Conservation (phyloP, 345 rosid species). For the Fremontodendron californicum region DNA sequence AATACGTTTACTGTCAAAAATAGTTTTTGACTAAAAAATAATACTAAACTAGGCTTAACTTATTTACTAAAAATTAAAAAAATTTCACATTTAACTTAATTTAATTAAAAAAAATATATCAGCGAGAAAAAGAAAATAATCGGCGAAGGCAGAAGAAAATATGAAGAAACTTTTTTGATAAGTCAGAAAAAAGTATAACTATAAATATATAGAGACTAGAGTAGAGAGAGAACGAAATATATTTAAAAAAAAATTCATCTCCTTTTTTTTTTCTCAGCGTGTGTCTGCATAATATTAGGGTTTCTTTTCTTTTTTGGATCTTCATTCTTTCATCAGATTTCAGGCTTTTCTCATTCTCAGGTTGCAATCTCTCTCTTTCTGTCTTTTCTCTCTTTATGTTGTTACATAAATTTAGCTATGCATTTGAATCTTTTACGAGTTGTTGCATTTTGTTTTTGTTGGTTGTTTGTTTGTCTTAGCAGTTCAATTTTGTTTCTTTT, state of each 20-base stretch:
- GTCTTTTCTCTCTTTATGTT: not conserved
- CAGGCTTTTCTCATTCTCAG: constrained; percentile 14
- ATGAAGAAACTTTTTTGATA: not conserved
- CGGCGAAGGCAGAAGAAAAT: not conserved
- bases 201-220: not conserved
- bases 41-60: no score
- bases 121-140: not conserved
- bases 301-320: constrained; percentile 4
- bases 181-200: not conserved
- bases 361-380: not conserved
- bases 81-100: not conserved
- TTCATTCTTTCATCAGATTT: not conserved
- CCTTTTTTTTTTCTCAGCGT: not conserved
- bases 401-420: not conserved
- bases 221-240: constrained; percentile 1
- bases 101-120: not conserved
- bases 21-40: no score
- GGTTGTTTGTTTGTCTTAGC: not conserved
- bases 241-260: not conserved
- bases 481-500: not conserved
- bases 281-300: constrained; percentile 21
- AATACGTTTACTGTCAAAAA: no score
- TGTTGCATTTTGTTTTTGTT: constrained; percentile 6
- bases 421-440: not conserved
- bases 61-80: not conserved